Base-by-base conservation (phyloP, 2,329 filamentous ascomycete genomes). In the Talaromyces atroroseus region DNA sequence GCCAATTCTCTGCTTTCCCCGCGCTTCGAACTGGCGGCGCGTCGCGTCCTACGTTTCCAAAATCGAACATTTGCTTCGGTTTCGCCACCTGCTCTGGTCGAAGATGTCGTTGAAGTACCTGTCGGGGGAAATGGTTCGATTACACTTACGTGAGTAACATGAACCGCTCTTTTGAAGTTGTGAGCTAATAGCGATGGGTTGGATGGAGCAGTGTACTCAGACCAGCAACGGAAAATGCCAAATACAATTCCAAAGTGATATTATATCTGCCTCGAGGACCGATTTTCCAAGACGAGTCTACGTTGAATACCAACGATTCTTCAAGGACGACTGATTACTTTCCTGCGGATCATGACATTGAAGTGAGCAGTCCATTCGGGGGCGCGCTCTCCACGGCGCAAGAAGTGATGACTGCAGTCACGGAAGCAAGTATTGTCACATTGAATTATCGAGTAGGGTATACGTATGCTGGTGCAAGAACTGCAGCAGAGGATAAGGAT, bases 381-480 rank as follows among this genome's bases (percentile, higher is more conserved):
- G 21, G 26, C 8, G 34, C 23, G 11, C 34, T 49, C n/a, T 54
- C 42, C 21, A 58, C 61, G 7, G 63, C 64, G 0, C 66, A 68
- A 36, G 63, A 66, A 55, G 36, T 56, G 1, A 61, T 74, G 14
- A 68, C 71, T n/a, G 62, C 66, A 6, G 60, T 59, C 4, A 68
- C 71, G 0, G 63, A 62, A 23, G 67, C 70, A 1, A 71, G 67
- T 2, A 62, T 75, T 1, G 73, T 75, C 11, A 74, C 70, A 11
- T 62, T 76, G 40, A 70, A 75, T 52, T 76, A 76, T 61, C 70
- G 74, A 11, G 63, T 75, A 5, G 72, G 69, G 2, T 50, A 26
- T 29, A 40, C 36, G 14, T 11, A 49, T 42, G 40, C n/a, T 36
- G 44, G 55, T 7, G 26, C 49, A 50, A 49, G 34, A 24, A 23